A percentile compares a stretch with the other conserved stretches of the same genome.
Conservation (phyloP, 1,284 basidiomycete genomes). For the Ustilago hordei region DNA sequence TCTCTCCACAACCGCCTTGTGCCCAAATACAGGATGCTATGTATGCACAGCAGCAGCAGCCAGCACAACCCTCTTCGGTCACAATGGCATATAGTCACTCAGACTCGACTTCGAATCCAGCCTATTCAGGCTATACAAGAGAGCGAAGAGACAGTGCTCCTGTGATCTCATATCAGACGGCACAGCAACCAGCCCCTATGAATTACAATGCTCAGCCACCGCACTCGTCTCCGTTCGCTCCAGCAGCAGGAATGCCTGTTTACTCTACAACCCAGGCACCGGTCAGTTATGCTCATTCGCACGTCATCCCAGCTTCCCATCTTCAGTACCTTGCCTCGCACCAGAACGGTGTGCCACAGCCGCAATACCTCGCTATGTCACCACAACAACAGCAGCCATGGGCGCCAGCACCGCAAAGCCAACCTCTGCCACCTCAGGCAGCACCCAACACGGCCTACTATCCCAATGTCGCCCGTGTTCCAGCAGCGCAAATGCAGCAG, state of each 20-base stretch:
- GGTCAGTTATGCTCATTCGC: constrained; percentile 8
- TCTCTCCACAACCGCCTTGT: constrained; percentile 11
- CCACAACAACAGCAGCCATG: constrained; percentile 26
- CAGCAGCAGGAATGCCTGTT: not conserved
- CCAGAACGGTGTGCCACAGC: not conserved
- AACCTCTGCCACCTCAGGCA: constrained; percentile 17
- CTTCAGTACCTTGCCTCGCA: constrained; percentile 25
- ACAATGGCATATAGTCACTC: constrained; percentile 36
- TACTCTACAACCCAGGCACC: constrained; percentile 18
- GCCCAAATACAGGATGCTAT: not conserved
- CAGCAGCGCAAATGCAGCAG: constrained; percentile 17
- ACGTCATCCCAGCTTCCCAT: constrained; percentile 26
- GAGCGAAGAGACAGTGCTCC: constrained; percentile 40
- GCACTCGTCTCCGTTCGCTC: constrained; percentile 15
- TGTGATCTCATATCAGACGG: constrained; percentile 8
- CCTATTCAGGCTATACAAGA: constrained; percentile 15
- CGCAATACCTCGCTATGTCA: constrained; percentile 13
- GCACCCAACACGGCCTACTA: constrained; percentile 6
- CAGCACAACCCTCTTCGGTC: constrained; percentile 18
- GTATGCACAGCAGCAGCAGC: not conserved
- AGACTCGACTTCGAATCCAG: constrained; percentile 12
- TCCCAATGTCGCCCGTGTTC: constrained; percentile 3
- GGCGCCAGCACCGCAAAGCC: constrained; percentile 17
- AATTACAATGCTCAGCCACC: constrained; percentile 19
- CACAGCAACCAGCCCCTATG: constrained; percentile 14